Evolutionary conservation across 176 grass and related monocot species (phyloP).

Genomic region (Calamus simplicifolius): DNA sequence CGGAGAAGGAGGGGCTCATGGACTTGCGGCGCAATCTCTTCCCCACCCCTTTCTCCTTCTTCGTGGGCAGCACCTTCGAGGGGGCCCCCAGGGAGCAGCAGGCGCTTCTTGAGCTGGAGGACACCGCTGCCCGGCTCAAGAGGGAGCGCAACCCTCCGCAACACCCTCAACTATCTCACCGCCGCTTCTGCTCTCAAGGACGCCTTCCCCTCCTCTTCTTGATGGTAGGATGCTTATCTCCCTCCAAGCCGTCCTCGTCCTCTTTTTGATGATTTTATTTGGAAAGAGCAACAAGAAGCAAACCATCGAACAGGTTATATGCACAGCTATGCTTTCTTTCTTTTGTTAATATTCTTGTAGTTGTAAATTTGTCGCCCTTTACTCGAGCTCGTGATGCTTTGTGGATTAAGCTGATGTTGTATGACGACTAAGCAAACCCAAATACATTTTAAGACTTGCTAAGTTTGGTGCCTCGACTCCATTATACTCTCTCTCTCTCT

Average conservation of each 20-base stretch:
- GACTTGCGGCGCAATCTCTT: constrained; percentile 70
- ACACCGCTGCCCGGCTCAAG: constrained; percentile 66
- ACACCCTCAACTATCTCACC: constrained; percentile 97
- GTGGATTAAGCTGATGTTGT: too few relatives aligned
- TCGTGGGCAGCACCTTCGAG: constrained; percentile 87
- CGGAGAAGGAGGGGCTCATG: constrained; percentile 48
- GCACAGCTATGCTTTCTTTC: background rate
- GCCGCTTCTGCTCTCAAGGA: constrained; percentile 95
- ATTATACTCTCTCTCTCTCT: background rate
- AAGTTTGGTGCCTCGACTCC: too few relatives aligned
- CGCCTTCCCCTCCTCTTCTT: constrained; percentile 53
- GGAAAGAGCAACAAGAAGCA: background rate
- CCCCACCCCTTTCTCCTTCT: constrained; percentile 98
- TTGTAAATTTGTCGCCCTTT: too few relatives aligned
- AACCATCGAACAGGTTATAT: constrained; percentile 2
- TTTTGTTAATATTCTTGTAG: too few relatives aligned
- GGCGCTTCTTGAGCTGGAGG: constrained; percentile 93
- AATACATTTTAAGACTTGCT: too few relatives aligned
- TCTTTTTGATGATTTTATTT: background rate
- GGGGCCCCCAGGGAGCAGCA: constrained; percentile 86
- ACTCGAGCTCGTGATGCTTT: too few relatives aligned
- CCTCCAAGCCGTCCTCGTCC: background rate
- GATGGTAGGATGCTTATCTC: too few relatives aligned
- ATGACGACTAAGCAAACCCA: too few relatives aligned
- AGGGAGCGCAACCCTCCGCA: constrained; percentile 82